phyloP scores from a whole-genome alignment of 805 yeast genomes.

The Saccharomycopsis sp. region DNA sequence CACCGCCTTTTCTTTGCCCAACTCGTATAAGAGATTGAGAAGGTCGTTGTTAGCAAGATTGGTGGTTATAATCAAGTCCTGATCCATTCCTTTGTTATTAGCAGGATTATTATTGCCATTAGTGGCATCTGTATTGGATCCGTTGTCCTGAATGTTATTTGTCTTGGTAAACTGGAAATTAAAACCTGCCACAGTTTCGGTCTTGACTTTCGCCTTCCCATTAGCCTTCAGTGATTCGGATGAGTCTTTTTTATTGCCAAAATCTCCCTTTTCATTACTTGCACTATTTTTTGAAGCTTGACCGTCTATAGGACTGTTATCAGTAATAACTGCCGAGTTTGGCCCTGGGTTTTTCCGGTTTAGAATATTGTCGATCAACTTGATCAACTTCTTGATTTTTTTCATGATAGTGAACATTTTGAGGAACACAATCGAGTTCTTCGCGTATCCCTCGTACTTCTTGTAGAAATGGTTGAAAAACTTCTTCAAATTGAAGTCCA shows the following conservation, averaged over 20 bases:
- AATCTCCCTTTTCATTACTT: not conserved
- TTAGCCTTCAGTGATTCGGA: not conserved
- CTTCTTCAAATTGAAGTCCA: constrained; percentile 19
- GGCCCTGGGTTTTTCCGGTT: constrained; percentile 5
- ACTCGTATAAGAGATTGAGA: constrained; percentile 45
- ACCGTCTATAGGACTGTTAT: not conserved
- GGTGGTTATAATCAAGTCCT: constrained; percentile 28
- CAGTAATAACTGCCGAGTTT: not conserved
- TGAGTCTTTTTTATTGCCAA: not conserved
- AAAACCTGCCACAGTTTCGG: constrained; percentile 17
- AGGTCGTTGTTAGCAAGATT: constrained; percentile 53
- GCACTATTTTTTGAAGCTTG: not conserved
- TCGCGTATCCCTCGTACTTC: constrained; percentile 16
- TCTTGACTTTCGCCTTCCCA: not conserved
- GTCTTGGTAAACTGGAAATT: constrained; percentile 8
- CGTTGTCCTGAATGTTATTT: not conserved
- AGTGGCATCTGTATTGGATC: not conserved
- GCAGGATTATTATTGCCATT: not conserved
- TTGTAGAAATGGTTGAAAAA: constrained; percentile 19
- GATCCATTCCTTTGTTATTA: not conserved
- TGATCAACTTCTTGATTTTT: constrained; percentile 19
- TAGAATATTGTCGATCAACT: constrained; percentile 16
- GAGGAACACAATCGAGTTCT: constrained; percentile 15
- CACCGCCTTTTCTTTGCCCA: constrained; percentile 43
- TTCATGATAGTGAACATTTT: constrained; percentile 21